Evolutionary conservation across 2,329 filamentous ascomycete species (phyloP), one percentile per base, ranked within the genome.

Genomic region (Aspergillus pseudoterreus): DNA sequence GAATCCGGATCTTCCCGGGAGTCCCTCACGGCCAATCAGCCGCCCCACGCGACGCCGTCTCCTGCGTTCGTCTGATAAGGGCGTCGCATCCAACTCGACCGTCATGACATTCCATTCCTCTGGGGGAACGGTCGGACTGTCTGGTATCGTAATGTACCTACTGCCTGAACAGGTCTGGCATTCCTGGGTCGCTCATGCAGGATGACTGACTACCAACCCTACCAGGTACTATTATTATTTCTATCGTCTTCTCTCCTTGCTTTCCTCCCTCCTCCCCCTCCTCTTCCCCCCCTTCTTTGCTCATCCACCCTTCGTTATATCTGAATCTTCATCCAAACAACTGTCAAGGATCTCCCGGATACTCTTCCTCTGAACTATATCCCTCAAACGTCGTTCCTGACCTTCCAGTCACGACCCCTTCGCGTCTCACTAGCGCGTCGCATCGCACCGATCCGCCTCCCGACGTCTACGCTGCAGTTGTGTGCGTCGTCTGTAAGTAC

Each of bases 401-500:
- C 30, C 43, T 45, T 42, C 48, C 53, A 14, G 27, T 30, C 49
- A 53, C 57, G 56, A 56, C 54, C 38, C 50, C 52, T 54, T 52
- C 49, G 49, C 38, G 48, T 47, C 45, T 33, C 51, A 30, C 15
- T 14, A 56, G 47, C 47, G 59, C 57, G 56, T 60, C 54, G 54
- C 54, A 60, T 61, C 57, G 57, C 59, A 57, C 52, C 48, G 36
- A 51, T 52, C 56, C 47, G 41, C 49, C 51, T 46, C 46, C 14
- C 46, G 30, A 45, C 51, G 45, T 47, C 47, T 36, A 43, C 51
- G 51, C 51, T 57, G 54, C 54, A 48, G 52, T 52, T 57, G 49
- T 51, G 52, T 48, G 52, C 47, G 47, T 46, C 42, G 54, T 50
- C 54, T 51, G 36, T 60, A 42, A 56, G 58, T 60, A 47, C 35